Evolutionary conservation across 768 basidiomycete species (phyloP).

Genomic region (Russula emetica): DNA sequence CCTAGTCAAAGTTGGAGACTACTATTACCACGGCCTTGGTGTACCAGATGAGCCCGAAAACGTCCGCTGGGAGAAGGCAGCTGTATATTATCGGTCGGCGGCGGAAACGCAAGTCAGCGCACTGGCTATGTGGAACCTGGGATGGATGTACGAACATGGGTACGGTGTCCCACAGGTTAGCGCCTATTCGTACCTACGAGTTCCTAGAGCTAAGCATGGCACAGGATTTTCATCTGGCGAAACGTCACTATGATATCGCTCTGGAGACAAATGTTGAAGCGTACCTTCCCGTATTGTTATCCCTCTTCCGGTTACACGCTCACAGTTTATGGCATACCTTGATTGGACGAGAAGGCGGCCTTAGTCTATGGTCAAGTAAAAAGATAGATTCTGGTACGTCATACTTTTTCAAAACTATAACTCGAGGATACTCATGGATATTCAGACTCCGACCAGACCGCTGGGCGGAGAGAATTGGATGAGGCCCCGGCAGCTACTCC

Average conservation of each 20-base stretch:
- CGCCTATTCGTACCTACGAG: background rate
- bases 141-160: slow-evolving; percentile 99
- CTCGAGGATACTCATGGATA: background rate
- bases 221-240: slow-evolving; percentile 94
- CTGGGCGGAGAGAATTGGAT: slow-evolving; percentile 25
- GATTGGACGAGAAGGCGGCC: slow-evolving; percentile 55
- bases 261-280: slow-evolving; percentile 85
- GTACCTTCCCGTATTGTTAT: slow-evolving; percentile 80
- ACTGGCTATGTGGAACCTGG: slow-evolving; percentile 96
- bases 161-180: slow-evolving; percentile 81
- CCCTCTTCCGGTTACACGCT: slow-evolving; percentile 74
- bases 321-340: slow-evolving; percentile 79
- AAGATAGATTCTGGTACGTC: slow-evolving; percentile 47
- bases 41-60: slow-evolving; percentile 63
- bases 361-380: slow-evolving; percentile 56
- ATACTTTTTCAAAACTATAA: background rate
- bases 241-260: slow-evolving; percentile 90
- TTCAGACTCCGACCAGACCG: slow-evolving; percentile 2
- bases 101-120: slow-evolving; percentile 91
- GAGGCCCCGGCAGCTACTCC: slow-evolving; percentile 2
- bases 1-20: slow-evolving; percentile 96
- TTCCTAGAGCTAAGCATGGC: background rate
- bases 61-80: slow-evolving; percentile 80
- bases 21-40: slow-evolving; percentile 89
- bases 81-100: slow-evolving; percentile 90